These are phyloP conservation scores for Hanseniaspora lachancei DNA, from an alignment of 805 yeast species.

Conservation along the genomic window DNA sequence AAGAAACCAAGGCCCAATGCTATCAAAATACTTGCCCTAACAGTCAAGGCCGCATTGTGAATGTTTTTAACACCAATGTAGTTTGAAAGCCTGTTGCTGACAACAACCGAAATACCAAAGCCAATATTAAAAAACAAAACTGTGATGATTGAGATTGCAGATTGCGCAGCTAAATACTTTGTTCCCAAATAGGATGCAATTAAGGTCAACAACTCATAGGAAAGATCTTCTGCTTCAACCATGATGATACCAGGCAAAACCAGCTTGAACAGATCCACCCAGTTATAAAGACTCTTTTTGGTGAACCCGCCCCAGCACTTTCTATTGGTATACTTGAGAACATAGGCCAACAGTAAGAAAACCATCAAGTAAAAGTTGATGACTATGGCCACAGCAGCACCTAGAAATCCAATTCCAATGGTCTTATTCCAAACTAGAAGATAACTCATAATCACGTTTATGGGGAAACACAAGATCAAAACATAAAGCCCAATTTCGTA, in stretches of 20 bases:
- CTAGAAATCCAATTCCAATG: slow-evolving; percentile 62
- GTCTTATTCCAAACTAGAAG: slow-evolving; percentile 56
- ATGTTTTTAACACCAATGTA: slow-evolving; percentile 48
- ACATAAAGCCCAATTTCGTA: slow-evolving; percentile 75
- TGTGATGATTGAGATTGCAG: slow-evolving; percentile 54
- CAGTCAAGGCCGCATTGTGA: slow-evolving; percentile 35
- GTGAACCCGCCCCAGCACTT: slow-evolving; percentile 61
- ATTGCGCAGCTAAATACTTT: slow-evolving; percentile 57
- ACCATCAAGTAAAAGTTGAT: slow-evolving; percentile 64
- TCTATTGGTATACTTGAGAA: slow-evolving; percentile 44
- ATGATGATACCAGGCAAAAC: slow-evolving; percentile 67
- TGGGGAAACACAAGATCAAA: slow-evolving; percentile 51
- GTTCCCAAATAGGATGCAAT: slow-evolving; percentile 62
- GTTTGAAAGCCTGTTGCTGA: slow-evolving; percentile 61
- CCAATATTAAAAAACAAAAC: slow-evolving; percentile 60
- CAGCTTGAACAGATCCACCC: slow-evolving; percentile 45
- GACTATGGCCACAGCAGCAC: slow-evolving; percentile 69
- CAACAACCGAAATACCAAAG: slow-evolving; percentile 58
- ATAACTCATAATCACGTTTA: slow-evolving; percentile 55
- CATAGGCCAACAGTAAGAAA: slow-evolving; percentile 41
- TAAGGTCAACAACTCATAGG: slow-evolving; percentile 60
- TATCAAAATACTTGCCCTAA: slow-evolving; percentile 31
- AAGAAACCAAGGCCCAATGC: slow-evolving; percentile 30
- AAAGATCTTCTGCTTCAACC: slow-evolving; percentile 66
- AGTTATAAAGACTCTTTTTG: slow-evolving; percentile 37